A percentile compares a stretch with the other conserved stretches of the same genome.
These are phyloP conservation scores for Platanus orientalis DNA, from an alignment of 164 flowering plant genomes.

Conservation along the genomic window DNA sequence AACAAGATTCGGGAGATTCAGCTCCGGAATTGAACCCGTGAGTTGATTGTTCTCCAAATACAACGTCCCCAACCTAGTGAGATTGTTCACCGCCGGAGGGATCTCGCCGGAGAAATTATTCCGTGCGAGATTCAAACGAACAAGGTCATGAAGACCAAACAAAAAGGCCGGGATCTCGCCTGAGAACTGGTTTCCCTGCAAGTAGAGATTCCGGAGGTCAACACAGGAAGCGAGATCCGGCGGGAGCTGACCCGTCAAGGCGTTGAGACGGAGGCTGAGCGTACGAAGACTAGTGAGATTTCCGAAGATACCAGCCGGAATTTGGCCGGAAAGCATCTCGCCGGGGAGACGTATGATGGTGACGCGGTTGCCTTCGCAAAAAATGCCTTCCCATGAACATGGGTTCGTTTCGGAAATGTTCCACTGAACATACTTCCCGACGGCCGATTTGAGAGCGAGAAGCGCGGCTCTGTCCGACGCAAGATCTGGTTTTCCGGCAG, in stretches of 20 bases:
- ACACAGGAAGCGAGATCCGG: constrained; percentile 47
- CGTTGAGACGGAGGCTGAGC: constrained; percentile 66
- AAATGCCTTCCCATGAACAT: constrained; percentile 62
- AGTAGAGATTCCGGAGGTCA: constrained; percentile 50
- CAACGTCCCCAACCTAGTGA: constrained; percentile 53
- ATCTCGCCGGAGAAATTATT: constrained; percentile 71
- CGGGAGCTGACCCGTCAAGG: constrained; percentile 57
- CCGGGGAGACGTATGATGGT: constrained; percentile 63
- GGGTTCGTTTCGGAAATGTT: constrained; percentile 27
- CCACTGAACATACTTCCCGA: constrained; percentile 66
- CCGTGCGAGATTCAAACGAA: constrained; percentile 56
- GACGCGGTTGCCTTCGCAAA: constrained; percentile 45
- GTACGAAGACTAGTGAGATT: constrained; percentile 54
- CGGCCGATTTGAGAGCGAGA: constrained; percentile 50
- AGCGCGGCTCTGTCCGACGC: constrained; percentile 52
- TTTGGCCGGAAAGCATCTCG: constrained; percentile 41
- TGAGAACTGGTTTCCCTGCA: constrained; percentile 60
- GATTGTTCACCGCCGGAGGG: constrained; percentile 37
- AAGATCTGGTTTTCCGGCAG: constrained; percentile 38
- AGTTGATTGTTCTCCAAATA: constrained; percentile 45
- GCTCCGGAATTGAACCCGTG: constrained; percentile 51
- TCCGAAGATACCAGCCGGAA: constrained; percentile 49
- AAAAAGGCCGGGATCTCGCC: constrained; percentile 58
- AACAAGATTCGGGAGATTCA: constrained; percentile 31
- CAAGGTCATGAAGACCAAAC: constrained; percentile 38